Evolutionary conservation across 2,329 filamentous ascomycete species (phyloP), one percentile per base, ranked within the genome.

Genomic region (Pochonia chlamydosporia): DNA sequence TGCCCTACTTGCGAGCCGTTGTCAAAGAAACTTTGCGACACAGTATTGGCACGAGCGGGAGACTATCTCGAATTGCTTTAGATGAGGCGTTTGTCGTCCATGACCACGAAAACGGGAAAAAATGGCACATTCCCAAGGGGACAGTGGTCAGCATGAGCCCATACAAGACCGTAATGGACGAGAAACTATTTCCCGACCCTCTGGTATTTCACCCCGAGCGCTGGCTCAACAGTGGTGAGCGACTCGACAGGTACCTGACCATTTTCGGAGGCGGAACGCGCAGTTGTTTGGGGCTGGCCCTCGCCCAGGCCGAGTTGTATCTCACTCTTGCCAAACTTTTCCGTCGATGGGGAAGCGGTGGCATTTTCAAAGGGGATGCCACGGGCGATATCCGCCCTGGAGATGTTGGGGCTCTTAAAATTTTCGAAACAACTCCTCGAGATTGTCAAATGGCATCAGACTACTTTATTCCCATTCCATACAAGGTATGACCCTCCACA

Each of bases 21-120:
- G 65, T 79, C 47, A 73, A 71, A 40, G 76, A 80, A 57, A 63
- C 71, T 1, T 62, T 78, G 54, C 69, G 77, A 6, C 59, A 76
- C 4, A 69, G 75, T 44, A 70, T 75, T 13, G 68, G 68, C 11
- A 66, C 74, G 3, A 72, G 68, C n/a, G 66, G 73, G 44, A 58
- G 70, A 4, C 63, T 78, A 2, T 70, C 75, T 44, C 73, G 76
- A 1, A 60, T 74, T 16, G 72, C 74, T 0, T 71, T 74, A 2
- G 55, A 63, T 24, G 63, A 67, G 50, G 53, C 56, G 3, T 54
- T 66, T 18, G 49, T 59, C 31, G 59, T 59, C 21, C 49, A 53
- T n/a, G 65, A 67, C 41, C 50, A 47, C 3, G 51, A 52, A 40
- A 57, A 56, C 3, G 56, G 56, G 30, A 57, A 53, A 36, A 47